Percentiles rank a stretch among this genome's conserved stretches.
Conservation (phyloP, 1,284 basidiomycete genomes). For the Boletellus deceptivus region DNA sequence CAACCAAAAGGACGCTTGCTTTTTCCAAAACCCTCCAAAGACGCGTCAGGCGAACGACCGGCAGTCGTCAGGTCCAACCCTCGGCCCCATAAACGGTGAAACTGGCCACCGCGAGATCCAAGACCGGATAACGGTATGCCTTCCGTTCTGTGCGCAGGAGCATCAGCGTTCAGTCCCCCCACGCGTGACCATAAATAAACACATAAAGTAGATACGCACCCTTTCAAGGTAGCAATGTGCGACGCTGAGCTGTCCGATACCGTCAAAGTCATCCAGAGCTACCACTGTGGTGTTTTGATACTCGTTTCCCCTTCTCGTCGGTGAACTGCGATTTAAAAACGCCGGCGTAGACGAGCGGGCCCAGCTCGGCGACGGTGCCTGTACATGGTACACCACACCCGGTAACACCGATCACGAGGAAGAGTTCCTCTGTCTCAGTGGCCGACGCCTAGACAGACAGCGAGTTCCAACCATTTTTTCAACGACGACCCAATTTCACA, state of each 20-base stretch:
- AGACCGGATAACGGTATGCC: not conserved
- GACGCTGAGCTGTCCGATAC: not conserved
- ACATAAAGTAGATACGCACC: not conserved
- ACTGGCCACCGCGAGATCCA: not conserved
- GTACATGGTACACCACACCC: not conserved
- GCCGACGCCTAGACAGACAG: not conserved
- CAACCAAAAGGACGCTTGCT: no score
- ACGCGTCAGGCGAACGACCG: no score
- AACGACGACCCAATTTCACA: not conserved
- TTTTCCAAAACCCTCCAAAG: no score
- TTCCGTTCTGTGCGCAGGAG: not conserved
- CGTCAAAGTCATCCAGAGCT: not conserved
- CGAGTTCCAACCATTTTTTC: not conserved
- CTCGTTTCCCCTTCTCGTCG: not conserved
- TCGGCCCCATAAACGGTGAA: no score
- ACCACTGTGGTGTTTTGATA: not conserved
- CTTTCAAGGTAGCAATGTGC: not conserved
- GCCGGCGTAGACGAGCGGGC: not conserved
- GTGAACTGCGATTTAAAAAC: not conserved
- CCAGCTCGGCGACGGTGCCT: not conserved
- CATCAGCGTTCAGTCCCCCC: not conserved
- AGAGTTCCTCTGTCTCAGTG: not conserved
- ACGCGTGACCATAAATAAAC: not conserved
- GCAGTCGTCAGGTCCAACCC: no score
- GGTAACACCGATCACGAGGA: not conserved